These are phyloP conservation scores for Lecanoromycetidae sp. DNA, from an alignment of 2,329 filamentous ascomycete genomes.

Conservation along the genomic window DNA sequence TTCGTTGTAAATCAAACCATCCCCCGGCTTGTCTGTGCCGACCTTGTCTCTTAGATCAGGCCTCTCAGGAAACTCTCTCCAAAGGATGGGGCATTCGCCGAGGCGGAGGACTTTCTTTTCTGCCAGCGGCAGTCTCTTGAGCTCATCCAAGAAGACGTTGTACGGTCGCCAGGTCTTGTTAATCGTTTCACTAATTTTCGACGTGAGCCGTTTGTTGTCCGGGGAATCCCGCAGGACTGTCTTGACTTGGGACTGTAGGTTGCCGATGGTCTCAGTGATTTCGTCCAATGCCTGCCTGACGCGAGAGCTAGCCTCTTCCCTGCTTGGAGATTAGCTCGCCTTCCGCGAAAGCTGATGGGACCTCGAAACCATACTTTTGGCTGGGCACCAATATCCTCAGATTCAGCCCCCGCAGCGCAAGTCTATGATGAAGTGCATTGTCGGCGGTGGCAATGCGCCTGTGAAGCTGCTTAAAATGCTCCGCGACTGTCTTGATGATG, in stretches of 20 bases:
- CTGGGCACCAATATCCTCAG: no score
- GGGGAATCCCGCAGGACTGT: not conserved
- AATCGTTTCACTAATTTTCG: not conserved
- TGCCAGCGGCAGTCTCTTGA: not conserved
- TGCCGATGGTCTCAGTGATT: not conserved
- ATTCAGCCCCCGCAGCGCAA: not conserved
- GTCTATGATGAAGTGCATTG: not conserved
- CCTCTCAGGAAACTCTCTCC: not conserved
- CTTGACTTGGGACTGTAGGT: not conserved
- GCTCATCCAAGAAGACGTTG: not conserved
- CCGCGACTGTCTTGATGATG: not conserved
- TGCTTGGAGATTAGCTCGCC: not conserved
- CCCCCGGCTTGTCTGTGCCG: conserved; percentile 4
- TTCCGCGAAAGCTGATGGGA: not conserved
- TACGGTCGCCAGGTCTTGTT: not conserved
- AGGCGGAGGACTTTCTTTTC: not conserved
- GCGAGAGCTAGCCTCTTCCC: not conserved
- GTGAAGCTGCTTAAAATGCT: not conserved
- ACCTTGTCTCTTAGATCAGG: conserved; percentile 2
- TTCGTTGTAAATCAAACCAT: conserved; percentile 5
- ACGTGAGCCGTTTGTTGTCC: not conserved
- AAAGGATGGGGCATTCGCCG: not conserved
- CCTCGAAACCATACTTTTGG: not conserved
- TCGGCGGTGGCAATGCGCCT: not conserved
- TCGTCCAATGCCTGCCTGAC: not conserved